A percentile compares a stretch with the other conserved stretches of the same genome.
phyloP scores from a whole-genome alignment of 805 yeast species.

The Ogataea haglerorum region DNA sequence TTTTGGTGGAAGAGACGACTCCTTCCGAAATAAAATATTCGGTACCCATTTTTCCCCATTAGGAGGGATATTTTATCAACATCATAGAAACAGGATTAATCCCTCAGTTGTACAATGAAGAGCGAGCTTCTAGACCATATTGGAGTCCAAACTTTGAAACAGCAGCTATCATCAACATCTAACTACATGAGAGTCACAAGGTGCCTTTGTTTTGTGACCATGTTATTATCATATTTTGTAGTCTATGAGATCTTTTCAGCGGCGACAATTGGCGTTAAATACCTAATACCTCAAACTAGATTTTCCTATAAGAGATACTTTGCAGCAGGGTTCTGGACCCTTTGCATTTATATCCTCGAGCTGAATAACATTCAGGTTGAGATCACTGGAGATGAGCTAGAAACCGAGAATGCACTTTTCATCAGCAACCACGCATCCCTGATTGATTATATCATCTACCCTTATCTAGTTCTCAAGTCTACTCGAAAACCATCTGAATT shows the following conservation, averaged over 20 bases:
- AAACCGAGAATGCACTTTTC: slow-evolving; percentile 35
- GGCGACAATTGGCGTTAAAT: slow-evolving; percentile 16
- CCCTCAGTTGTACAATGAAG: slow-evolving; percentile 13
- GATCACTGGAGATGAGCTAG: slow-evolving; percentile 42
- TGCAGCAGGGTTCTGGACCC: slow-evolving; percentile 33
- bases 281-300: slow-evolving; percentile 24
- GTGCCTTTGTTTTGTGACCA: slow-evolving; percentile 20
- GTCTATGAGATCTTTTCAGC: slow-evolving; percentile 16
- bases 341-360: slow-evolving; percentile 33
- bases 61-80: slow-evolving; percentile 1
- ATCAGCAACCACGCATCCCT: slow-evolving; percentile 64
- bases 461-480: slow-evolving; percentile 36
- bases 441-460: slow-evolving; percentile 59
- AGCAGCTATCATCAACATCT: slow-evolving; percentile 5
- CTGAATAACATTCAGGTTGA: slow-evolving; percentile 37
- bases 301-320: slow-evolving; percentile 20
- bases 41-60: slow-evolving; percentile 11
- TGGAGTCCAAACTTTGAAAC: slow-evolving; percentile 17
- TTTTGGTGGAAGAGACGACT: no score
- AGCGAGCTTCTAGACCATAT: slow-evolving; percentile 23
- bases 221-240: slow-evolving; percentile 19
- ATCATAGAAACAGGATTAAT: neutral
- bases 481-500: slow-evolving; percentile 9
- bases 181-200: slow-evolving; percentile 17
- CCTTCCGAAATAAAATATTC: neutral